Evolutionary conservation across 192 early-diverging fungal genomes (phyloP), one percentile per base, ranked within the genome.

Genomic region (Entomortierella beljakovae): DNA sequence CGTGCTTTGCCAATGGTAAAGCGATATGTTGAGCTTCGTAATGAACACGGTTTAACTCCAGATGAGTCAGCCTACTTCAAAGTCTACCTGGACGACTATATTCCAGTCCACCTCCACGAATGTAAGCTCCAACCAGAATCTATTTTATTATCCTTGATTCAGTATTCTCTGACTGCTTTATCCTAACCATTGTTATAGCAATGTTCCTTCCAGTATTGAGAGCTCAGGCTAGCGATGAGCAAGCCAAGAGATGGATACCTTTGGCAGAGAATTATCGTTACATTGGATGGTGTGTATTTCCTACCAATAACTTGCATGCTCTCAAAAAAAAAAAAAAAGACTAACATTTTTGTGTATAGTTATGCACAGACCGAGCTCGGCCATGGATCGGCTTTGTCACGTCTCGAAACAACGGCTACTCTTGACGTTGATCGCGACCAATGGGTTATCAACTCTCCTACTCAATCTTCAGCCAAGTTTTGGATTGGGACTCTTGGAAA

Each of bases 401-500:
- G 93, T 1, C 85, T 96, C 23, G 95, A 96, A 81, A 96, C 95
- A 6, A 94, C 92, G 0, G 93, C 94, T 48, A 95, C 93, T 0
- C 92, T 88, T 49, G 84, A 93, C 40, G 87, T 90, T 2, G 90
- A 90, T 64, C 92, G 92, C 2, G 89, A 95, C 70, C 90, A 96
- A 81, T 96, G 94, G 67, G 94, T 93, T 48, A 85, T 96, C 49
- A 88, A 96, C 72, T 89, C 89, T 9, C 95, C 95, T 15, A 87
- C 83, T 34, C 82, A 94, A 49, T 91, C 93, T 23, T 86, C 95
- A 3, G 81, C 89, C 71, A 96, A 96, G 80, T 96, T 92, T 88
- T 96, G 95, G 95, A 87, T 91, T n/a, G 95, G 94, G 31, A 90
- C 90, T 18, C 83, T 96, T 33, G 94, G 94, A 56, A 89, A 91